Conservation (phyloP, 345 rosid genomes). For the Erucastrum elatum region DNA sequence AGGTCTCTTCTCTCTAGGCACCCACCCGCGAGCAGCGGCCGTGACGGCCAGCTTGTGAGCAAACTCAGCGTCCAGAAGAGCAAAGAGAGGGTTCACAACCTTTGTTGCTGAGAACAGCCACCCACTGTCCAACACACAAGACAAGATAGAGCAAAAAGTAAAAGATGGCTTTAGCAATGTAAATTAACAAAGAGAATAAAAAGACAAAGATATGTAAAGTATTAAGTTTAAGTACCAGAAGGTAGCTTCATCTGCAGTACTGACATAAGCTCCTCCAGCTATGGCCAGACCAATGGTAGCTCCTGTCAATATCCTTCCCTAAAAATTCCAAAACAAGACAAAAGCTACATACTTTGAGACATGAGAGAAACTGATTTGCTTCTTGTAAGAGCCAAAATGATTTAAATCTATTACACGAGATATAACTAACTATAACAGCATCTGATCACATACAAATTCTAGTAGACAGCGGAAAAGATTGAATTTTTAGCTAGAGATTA, state of each 20-base stretch:
- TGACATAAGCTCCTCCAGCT: slow-evolving; percentile 92
- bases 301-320: slow-evolving; percentile 90
- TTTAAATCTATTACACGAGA: slow-evolving; percentile 3
- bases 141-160: too few relatives aligned
- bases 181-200: background rate
- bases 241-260: slow-evolving; percentile 97
- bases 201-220: slow-evolving; percentile 1
- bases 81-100: slow-evolving; percentile 90
- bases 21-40: slow-evolving; percentile 97
- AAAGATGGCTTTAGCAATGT: background rate
- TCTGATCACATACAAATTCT: slow-evolving; percentile 3
- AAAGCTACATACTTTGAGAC: slow-evolving; percentile 16
- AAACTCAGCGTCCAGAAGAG: slow-evolving; percentile 90
- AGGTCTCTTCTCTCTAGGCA: slow-evolving; percentile 93
- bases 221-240: slow-evolving; percentile 68
- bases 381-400: background rate
- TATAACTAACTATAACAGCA: background rate
- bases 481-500: background rate
- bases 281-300: slow-evolving; percentile 82
- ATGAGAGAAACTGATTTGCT: background rate
- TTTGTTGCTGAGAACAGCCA: slow-evolving; percentile 94
- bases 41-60: slow-evolving; percentile 87
- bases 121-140: slow-evolving; percentile 57
- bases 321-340: slow-evolving; percentile 14
- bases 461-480: background rate